Evolutionary conservation across 306 rosid species (phyloP), one percentile per base, ranked within the genome.

Genomic region (Cicer yamashitae): DNA sequence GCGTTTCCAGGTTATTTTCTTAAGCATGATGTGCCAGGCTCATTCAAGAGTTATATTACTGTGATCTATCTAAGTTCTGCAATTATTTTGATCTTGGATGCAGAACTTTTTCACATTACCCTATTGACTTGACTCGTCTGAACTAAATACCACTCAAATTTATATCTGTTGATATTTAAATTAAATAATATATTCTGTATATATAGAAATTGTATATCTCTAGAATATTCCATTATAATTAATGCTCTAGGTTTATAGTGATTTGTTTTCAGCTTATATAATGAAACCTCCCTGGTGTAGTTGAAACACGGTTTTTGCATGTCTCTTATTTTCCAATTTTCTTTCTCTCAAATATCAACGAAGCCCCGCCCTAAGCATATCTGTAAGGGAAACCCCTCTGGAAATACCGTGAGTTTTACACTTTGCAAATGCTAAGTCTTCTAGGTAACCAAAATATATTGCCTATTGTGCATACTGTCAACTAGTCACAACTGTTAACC

Each of bases 371-470:
- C n/a, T 10, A 10, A 10, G 10, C 14, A 57, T 57, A 57, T 20
- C 11, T 6, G 34, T 57, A 18, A 57, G 39, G 63, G 40, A 57
- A 22, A 22, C 63, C 40, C 63, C 39, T 25, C 0, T 18, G 13
- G 61, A 54, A 54, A 54, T 37, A 54, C 37, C 4, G 37, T n/a
- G 38, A 10, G 6, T 18, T 64, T 64, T 41, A 41, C 13, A 64
- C 51, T 40, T 1, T 41, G 71, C 53, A 43, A 22, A 18, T 66
- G 71, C 58, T 15, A 47, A 47, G 37, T 15, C 78, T 30, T 74
- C 44, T 61, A 45, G 37, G 15, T 18, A 74, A 20, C 39, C 13
- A 41, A 22, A 52, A 75, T 64, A 17, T 39, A 54, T 46, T 34
- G 14, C 40, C 63, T 76, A 57, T 74, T 76, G 54, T 9, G 22